Evolutionary conservation across 2,329 filamentous ascomycete species (phyloP).

Genomic region (Pseudogymnoascus sp.): DNA sequence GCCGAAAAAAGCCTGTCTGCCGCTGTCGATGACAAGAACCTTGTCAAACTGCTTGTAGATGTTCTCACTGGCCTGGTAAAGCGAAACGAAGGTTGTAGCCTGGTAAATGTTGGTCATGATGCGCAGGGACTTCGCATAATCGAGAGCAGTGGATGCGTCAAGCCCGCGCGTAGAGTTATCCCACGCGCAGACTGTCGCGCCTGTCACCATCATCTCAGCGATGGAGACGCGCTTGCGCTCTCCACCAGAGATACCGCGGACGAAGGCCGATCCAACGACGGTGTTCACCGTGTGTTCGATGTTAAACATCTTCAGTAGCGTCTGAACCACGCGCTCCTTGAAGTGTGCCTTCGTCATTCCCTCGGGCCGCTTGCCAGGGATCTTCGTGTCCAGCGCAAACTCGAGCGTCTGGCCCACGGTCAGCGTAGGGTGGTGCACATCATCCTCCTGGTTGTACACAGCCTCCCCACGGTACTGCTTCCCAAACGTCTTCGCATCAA

Average conservation of each 20-base stretch:
- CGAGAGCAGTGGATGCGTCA: constrained; percentile 54
- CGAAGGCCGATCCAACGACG: constrained; percentile 48
- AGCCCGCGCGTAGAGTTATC: constrained; percentile 59
- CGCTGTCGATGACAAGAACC: constrained; percentile 58
- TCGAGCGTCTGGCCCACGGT: constrained; percentile 45
- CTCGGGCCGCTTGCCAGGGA: constrained; percentile 45
- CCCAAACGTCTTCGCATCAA: constrained; percentile 32
- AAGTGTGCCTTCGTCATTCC: constrained; percentile 29
- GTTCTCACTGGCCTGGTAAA: constrained; percentile 63
- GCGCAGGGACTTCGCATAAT: constrained; percentile 51
- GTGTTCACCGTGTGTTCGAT: constrained; percentile 47
- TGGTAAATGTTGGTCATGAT: constrained; percentile 55
- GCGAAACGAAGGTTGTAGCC: constrained; percentile 51
- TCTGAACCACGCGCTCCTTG: constrained; percentile 46
- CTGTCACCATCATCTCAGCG: constrained; percentile 36
- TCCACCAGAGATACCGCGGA: constrained; percentile 53
- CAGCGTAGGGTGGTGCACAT: constrained; percentile 41
- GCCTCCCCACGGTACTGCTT: constrained; percentile 47
- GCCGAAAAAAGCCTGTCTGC: constrained; percentile 58
- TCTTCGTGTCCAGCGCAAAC: constrained; percentile 49
- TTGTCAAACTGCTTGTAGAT: constrained; percentile 66
- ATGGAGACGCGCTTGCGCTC: constrained; percentile 54
- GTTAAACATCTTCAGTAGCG: constrained; percentile 32
- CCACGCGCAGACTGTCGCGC: constrained; percentile 48
- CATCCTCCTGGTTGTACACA: constrained; percentile 46